phyloP scores from a whole-genome alignment of 1,139 yeast genomes.

The Arxiozyma slooffiae region DNA sequence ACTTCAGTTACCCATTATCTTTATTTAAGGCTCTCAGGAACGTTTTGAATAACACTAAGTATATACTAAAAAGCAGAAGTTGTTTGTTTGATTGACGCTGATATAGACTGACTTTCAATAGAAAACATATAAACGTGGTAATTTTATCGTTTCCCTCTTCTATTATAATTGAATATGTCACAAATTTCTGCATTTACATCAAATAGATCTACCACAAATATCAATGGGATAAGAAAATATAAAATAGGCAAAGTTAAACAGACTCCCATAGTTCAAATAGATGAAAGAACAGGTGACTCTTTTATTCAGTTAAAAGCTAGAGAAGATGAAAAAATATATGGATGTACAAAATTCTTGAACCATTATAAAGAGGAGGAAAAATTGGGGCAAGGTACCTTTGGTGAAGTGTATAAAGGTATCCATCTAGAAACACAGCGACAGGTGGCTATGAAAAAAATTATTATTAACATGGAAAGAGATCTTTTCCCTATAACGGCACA shows the following conservation, averaged over 20 bases:
- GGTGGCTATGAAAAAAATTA: slow-evolving; percentile 79
- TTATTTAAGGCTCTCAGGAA: background rate
- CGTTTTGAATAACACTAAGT: too few relatives aligned
- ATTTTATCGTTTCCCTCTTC: background rate
- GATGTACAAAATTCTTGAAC: slow-evolving; percentile 26
- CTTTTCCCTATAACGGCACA: slow-evolving; percentile 94
- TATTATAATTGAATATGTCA: background rate
- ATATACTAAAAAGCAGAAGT: background rate
- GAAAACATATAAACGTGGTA: background rate
- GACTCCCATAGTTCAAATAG: slow-evolving; percentile 26
- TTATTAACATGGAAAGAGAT: slow-evolving; percentile 76
- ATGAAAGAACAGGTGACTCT: slow-evolving; percentile 21
- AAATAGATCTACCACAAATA: too few relatives aligned
- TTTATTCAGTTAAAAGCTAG: slow-evolving; percentile 23
- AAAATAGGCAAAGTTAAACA: slow-evolving; percentile 30
- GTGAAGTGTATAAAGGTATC: slow-evolving; percentile 69
- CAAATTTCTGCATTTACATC: background rate
- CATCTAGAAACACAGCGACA: slow-evolving; percentile 41
- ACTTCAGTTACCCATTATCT: background rate
- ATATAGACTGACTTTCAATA: background rate
- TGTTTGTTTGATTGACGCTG: background rate
- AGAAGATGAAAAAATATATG: slow-evolving; percentile 24
- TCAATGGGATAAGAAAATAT: slow-evolving; percentile 14
- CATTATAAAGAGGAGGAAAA: slow-evolving; percentile 52
- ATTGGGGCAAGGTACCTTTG: slow-evolving; percentile 91